Conservation (phyloP, 805 yeast species). For the Lipomyces chichibuensis region DNA sequence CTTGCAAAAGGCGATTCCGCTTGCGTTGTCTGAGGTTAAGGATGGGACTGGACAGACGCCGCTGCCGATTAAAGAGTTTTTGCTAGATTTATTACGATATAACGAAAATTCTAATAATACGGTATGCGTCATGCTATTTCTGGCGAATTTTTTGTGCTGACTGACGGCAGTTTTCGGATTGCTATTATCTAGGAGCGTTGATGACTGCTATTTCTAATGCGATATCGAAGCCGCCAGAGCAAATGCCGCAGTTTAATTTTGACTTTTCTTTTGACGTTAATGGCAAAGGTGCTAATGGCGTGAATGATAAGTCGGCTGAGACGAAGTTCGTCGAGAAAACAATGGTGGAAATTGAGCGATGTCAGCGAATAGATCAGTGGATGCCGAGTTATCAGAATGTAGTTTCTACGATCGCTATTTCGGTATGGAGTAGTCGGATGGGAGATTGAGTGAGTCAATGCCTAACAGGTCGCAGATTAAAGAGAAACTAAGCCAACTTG, state of each 20-base stretch:
- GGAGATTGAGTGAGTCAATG: neutral
- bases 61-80: slow-evolving; percentile 58
- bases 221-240: slow-evolving; percentile 31
- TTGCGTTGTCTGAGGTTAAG: slow-evolving; percentile 60
- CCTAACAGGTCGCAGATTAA: slow-evolving; percentile 49
- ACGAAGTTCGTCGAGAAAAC: slow-evolving; percentile 52
- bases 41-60: slow-evolving; percentile 65
- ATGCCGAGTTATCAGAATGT: slow-evolving; percentile 68
- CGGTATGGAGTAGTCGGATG: slow-evolving; percentile 9
- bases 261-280: slow-evolving; percentile 31
- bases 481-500: slow-evolving; percentile 59
- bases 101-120: slow-evolving; percentile 85
- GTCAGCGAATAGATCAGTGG: slow-evolving; percentile 82
- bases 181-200: slow-evolving; percentile 55
- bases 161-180: slow-evolving; percentile 58
- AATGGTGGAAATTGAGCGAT: slow-evolving; percentile 69
- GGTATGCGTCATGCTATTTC: slow-evolving; percentile 69
- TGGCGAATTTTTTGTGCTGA: neutral
- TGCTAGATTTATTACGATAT: slow-evolving; percentile 73
- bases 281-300: neutral
- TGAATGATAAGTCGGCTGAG: slow-evolving; percentile 9
- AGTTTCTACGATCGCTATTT: slow-evolving; percentile 59
- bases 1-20: slow-evolving; percentile 69
- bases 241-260: slow-evolving; percentile 18
- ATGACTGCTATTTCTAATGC: slow-evolving; percentile 57